Conservation (phyloP, 805 yeast genomes). For the Cyberlindnera xylosilytica region DNA sequence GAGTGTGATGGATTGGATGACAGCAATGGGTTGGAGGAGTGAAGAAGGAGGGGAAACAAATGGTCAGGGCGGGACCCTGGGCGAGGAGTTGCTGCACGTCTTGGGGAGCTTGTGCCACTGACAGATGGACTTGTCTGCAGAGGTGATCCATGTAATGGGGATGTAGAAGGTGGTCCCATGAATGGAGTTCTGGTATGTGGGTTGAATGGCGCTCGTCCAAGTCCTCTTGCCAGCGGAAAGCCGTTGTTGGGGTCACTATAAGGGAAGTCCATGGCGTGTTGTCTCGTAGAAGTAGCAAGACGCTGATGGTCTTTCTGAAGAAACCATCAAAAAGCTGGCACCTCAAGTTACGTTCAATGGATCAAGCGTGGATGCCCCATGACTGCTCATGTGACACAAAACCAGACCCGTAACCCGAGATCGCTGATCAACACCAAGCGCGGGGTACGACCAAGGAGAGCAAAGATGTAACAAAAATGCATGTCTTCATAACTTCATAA, state of each 20-base stretch:
- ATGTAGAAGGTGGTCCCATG: constrained; percentile 3
- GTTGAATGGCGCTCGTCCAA: not conserved
- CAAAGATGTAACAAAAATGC: too few species aligned
- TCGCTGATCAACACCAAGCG: too few species aligned
- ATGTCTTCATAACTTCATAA: not conserved
- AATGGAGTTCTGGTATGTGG: not conserved
- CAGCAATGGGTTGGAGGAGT: not conserved
- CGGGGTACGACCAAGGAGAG: too few species aligned
- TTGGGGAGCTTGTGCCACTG: too few species aligned
- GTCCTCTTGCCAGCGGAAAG: not conserved
- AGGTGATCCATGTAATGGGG: not conserved
- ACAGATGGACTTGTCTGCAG: too few species aligned
- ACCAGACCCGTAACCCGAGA: too few species aligned
- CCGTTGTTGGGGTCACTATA: not conserved
- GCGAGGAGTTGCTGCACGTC: not conserved
- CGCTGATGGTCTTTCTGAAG: too few species aligned
- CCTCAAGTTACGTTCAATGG: too few species aligned
- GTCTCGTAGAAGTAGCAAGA: too few species aligned
- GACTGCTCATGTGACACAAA: too few species aligned
- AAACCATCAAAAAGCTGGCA: too few species aligned
- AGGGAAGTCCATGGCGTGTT: not conserved
- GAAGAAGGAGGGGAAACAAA: not conserved
- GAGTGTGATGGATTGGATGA: not conserved
- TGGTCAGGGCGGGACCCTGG: not conserved
- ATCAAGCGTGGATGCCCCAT: too few species aligned